Base-by-base conservation (phyloP, 2,329 filamentous ascomycete species). In the Clarireedia monteithiana region DNA sequence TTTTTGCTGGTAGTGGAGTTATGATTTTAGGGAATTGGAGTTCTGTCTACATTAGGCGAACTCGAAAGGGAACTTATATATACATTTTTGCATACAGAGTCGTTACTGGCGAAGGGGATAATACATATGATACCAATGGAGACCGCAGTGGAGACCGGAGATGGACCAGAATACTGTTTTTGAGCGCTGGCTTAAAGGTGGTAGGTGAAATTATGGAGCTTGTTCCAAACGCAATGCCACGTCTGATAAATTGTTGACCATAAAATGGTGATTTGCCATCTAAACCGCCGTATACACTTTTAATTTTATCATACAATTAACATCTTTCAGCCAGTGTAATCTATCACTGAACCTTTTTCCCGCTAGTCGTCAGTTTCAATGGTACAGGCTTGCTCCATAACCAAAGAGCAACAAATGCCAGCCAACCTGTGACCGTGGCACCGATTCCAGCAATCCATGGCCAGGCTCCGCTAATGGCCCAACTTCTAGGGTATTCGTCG, bases 401-500 rank as follows among this genome's bases (percentile, higher is more conserved):
- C 94, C 94, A 99, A 38, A 97, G 67, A 14, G 84, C 82, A 52
- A 91, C 88, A 73, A 99, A 97, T 0, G 77, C 82, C 60, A 97
- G 62, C 81, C 91, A 99, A 6, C 91, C 94, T 10, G 77, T 78
- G 55, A 96, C 81, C 2, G 95, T 96, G 50, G 86, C 85, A 69
- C 82, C 88, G 59, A 97, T 88, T 58, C 94, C 92, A 0, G 85
- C 80, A 68, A 99, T 89, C 89, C 92, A 97, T 10, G 92, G 90
- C 89, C 90, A 97, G 3, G 91, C 92, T 44, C 86, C 91, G 59
- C 82, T 89, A 70, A 99, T 99, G 69, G 81, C 83, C 76, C 84
- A 97, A 72, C 89, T 95, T 66, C 94, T 82, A 34, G 91, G 89
- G 82, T 88, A 99, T 77, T 99, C 94, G 71, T 99, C 86, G 77